Evolutionary conservation across 1,139 yeast species (phyloP).

Genomic region (Kluyveromyces sp.): DNA sequence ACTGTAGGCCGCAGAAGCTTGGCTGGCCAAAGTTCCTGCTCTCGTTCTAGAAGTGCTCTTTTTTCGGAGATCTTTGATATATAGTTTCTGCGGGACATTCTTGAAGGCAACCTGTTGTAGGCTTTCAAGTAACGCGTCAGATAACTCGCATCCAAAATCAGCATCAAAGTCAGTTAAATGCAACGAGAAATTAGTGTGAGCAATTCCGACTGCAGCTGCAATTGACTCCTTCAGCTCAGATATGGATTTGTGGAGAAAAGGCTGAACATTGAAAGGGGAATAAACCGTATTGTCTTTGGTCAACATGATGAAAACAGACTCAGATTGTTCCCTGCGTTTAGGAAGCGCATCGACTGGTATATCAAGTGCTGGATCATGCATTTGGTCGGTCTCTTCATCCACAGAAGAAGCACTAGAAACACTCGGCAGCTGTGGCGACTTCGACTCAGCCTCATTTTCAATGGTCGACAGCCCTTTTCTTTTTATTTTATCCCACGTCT

Average conservation of each 20-base stretch:
- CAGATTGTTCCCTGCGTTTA: constrained; percentile 17
- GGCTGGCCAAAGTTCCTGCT: constrained; percentile 13
- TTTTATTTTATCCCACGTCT: constrained; percentile 28
- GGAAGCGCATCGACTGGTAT: constrained; percentile 35
- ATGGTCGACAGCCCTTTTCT: constrained; percentile 15
- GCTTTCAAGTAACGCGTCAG: constrained; percentile 42
- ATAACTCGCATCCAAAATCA: constrained; percentile 54
- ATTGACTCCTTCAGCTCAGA: constrained; percentile 37
- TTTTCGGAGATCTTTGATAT: constrained; percentile 23
- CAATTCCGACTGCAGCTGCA: constrained; percentile 38
- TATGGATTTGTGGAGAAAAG: constrained; percentile 22
- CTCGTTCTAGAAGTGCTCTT: constrained; percentile 9
- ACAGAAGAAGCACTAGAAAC: neutral
- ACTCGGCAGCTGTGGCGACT: constrained; percentile 8
- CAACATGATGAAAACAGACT: constrained; percentile 40
- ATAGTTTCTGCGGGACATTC: constrained; percentile 38
- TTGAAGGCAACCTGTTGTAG: constrained; percentile 34
- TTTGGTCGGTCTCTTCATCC: neutral
- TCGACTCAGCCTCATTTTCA: constrained; percentile 7
- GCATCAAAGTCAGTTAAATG: constrained; percentile 70
- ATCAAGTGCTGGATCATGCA: neutral
- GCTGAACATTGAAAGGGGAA: constrained; percentile 40
- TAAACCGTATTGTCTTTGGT: constrained; percentile 55
- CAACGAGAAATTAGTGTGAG: constrained; percentile 41
- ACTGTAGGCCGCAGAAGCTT: constrained; percentile 12